These are phyloP conservation scores for Xerocomus cyaneibrunnescens DNA, from an alignment of 1,284 basidiomycete genomes.

Conservation along the genomic window DNA sequence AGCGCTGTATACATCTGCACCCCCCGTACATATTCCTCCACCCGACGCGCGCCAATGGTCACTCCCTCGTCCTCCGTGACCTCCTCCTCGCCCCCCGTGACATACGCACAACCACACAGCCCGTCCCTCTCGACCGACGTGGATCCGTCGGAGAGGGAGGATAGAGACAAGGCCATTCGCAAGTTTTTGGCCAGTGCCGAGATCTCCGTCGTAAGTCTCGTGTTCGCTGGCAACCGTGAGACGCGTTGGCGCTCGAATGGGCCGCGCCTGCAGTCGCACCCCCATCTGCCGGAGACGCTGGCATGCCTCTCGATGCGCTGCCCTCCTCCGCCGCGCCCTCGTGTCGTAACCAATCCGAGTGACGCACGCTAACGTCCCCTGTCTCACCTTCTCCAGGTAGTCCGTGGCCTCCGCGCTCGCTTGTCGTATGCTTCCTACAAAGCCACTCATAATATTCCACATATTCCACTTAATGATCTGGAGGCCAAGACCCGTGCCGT, in stretches of 20 bases:
- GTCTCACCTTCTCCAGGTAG: conserved; percentile 53
- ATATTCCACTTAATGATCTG: conserved; percentile 63
- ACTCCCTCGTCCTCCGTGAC: conserved; percentile 75
- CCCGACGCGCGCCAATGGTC: conserved; percentile 57
- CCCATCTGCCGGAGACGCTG: not conserved
- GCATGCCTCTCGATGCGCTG: not conserved
- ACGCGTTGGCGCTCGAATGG: conserved; percentile 46
- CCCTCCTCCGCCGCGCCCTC: conserved; percentile 1
- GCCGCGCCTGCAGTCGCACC: conserved; percentile 14
- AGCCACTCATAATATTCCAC: conserved; percentile 66
- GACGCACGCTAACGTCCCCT: conserved; percentile 40
- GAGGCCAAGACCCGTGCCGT: conserved; percentile 56
- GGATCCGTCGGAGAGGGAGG: conserved; percentile 47
- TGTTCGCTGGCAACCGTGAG: conserved; percentile 28
- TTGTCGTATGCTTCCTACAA: conserved; percentile 80
- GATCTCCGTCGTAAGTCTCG: conserved; percentile 64
- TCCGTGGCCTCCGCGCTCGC: conserved; percentile 71
- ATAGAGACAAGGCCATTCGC: conserved; percentile 62
- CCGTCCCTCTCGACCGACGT: conserved; percentile 41
- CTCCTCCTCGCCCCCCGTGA: conserved; percentile 69
- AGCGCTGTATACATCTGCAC: conserved; percentile 10
- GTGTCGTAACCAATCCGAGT: conserved; percentile 11
- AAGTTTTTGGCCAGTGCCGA: conserved; percentile 75
- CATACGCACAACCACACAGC: conserved; percentile 52
- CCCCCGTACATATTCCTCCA: conserved; percentile 12